phyloP scores from a whole-genome alignment of 192 early-diverging fungal genomes.

The Dimargaris xerosporica region DNA sequence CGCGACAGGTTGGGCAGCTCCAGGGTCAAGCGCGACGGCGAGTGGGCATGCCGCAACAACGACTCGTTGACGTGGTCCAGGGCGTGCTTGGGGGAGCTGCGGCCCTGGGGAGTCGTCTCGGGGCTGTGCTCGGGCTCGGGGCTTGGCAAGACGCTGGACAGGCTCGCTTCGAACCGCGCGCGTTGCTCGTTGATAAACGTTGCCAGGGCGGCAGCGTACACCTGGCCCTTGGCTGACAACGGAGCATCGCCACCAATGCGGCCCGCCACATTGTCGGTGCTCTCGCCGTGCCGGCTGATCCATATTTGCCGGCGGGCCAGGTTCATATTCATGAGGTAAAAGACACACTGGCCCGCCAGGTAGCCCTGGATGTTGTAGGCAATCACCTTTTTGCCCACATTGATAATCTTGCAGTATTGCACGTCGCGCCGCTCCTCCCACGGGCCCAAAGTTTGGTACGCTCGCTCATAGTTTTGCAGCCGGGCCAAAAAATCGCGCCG shows the following conservation, averaged over 20 bases:
- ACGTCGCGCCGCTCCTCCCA: conserved; percentile 67
- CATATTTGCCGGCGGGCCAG: conserved; percentile 71
- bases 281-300: conserved; percentile 88
- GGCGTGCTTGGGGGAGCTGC: neutral
- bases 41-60: neutral
- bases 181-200: conserved; percentile 55
- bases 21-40: neutral
- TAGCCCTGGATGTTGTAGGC: conserved; percentile 91
- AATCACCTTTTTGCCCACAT: conserved; percentile 93
- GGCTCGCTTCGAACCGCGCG: neutral
- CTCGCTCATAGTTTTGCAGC: conserved; percentile 81
- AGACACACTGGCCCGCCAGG: conserved; percentile 82
- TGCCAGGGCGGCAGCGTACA: conserved; percentile 59
- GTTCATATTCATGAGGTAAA: conserved; percentile 98
- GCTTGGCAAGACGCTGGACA: neutral
- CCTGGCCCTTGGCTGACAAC: conserved; percentile 52
- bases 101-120: neutral
- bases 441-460: conserved; percentile 72
- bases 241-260: conserved; percentile 81
- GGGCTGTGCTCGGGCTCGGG: neutral
- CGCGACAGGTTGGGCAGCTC: conserved; percentile 7
- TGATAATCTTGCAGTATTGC: conserved; percentile 89
- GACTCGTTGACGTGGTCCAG: conserved; percentile 7
- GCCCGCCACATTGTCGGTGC: conserved; percentile 64
- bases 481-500: conserved; percentile 73